Conservation (phyloP, 164 flowering plant genomes). For the Saururus chinensis region DNA sequence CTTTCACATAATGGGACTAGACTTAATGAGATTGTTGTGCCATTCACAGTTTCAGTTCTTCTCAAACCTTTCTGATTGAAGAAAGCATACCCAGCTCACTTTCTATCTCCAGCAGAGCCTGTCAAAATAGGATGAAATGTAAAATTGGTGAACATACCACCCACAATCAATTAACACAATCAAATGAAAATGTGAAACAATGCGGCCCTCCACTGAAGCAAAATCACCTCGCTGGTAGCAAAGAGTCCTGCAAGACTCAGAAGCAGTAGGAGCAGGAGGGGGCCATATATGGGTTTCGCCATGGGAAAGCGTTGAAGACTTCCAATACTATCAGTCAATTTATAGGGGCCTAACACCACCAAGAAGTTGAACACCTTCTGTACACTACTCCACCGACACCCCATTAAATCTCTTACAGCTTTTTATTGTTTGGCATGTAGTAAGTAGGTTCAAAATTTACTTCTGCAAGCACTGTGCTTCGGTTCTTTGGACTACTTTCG, state of each 20-base stretch:
- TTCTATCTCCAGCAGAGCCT: background rate
- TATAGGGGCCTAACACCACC: too few relatives aligned
- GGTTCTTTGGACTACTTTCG: too few relatives aligned
- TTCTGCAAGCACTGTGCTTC: too few relatives aligned
- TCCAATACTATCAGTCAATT: too few relatives aligned
- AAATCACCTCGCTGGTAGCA: background rate
- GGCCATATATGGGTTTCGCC: background rate
- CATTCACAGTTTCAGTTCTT: background rate
- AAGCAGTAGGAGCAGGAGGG: conserved; percentile 1
- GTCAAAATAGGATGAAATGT: background rate
- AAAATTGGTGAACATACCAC: too few relatives aligned
- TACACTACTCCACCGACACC: too few relatives aligned
- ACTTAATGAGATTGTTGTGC: background rate
- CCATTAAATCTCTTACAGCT: too few relatives aligned
- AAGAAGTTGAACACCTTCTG: too few relatives aligned
- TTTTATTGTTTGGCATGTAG: too few relatives aligned
- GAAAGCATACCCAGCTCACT: background rate
- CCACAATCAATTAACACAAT: background rate
- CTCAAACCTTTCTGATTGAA: background rate
- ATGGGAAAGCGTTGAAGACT: background rate
- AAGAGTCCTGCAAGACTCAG: background rate
- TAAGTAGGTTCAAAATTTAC: too few relatives aligned
- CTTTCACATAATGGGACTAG: background rate
- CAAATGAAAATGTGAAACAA: too few relatives aligned
- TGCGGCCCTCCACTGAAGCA: background rate